Conservation (phyloP, 2,329 filamentous ascomycete genomes). For the Fusarium mundagurra region DNA sequence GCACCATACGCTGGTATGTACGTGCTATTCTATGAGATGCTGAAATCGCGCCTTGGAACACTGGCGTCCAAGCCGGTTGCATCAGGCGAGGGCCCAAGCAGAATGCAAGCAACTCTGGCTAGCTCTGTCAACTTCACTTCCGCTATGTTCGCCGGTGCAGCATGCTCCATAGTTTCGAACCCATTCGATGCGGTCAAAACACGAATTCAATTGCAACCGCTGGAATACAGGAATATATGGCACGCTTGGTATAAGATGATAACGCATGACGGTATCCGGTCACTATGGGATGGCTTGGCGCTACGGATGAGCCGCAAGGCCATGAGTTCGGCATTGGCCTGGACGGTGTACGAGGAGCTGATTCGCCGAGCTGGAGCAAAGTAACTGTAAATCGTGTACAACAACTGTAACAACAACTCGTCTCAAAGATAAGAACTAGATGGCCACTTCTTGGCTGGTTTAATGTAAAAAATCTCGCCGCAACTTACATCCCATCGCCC, state of each 20-base stretch:
- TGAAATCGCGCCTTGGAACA: constrained; percentile 69
- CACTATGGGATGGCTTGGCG: constrained; percentile 85
- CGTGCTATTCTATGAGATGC: constrained; percentile 90
- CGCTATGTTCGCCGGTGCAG: constrained; percentile 80
- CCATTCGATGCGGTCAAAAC: constrained; percentile 98
- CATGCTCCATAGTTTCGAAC: constrained; percentile 90
- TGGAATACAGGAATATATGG: constrained; percentile 82
- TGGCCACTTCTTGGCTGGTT: constrained; percentile 5
- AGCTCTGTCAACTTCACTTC: constrained; percentile 86
- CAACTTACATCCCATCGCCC: not conserved
- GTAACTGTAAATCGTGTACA: constrained; percentile 32
- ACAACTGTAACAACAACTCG: constrained; percentile 38
- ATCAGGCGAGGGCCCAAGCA: constrained; percentile 25
- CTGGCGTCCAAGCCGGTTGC: constrained; percentile 28
- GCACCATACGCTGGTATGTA: constrained; percentile 98
- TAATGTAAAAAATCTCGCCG: constrained; percentile 6
- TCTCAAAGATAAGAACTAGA: constrained; percentile 25
- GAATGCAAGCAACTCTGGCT: constrained; percentile 49
- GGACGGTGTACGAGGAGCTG: constrained; percentile 96
- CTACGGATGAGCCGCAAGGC: constrained; percentile 92
- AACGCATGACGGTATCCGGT: constrained; percentile 79
- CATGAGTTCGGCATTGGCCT: constrained; percentile 91
- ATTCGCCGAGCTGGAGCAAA: constrained; percentile 66
- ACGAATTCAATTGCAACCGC: constrained; percentile 88
- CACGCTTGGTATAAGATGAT: constrained; percentile 83